These are phyloP conservation scores for Rugosomyces carneus DNA, from an alignment of 1,284 basidiomycete species.

Conservation along the genomic window DNA sequence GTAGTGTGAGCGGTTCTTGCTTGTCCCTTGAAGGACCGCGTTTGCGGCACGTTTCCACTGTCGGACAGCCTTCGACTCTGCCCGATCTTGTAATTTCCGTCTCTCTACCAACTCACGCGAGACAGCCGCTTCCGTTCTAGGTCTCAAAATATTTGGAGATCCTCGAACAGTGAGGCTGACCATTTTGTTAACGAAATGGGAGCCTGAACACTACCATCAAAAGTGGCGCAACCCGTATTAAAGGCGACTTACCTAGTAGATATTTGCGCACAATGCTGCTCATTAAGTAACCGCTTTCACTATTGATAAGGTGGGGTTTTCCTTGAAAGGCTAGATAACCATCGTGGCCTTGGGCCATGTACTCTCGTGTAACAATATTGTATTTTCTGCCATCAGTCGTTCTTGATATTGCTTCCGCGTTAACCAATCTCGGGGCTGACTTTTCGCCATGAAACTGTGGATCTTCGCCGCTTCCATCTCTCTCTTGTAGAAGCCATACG, in stretches of 20 bases:
- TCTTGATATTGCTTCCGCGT: slow-evolving; percentile 51
- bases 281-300: slow-evolving; percentile 81
- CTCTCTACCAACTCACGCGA: slow-evolving; percentile 34
- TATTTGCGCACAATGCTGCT: slow-evolving; percentile 81
- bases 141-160: slow-evolving; percentile 29
- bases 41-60: slow-evolving; percentile 45
- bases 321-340: slow-evolving; percentile 72
- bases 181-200: slow-evolving; percentile 62
- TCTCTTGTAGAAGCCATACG: slow-evolving; percentile 58
- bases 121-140: slow-evolving; percentile 38
- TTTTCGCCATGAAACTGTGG: slow-evolving; percentile 32
- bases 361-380: slow-evolving; percentile 72
- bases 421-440: slow-evolving; percentile 34
- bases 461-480: slow-evolving; percentile 33
- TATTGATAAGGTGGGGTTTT: slow-evolving; percentile 70
- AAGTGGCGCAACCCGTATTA: neutral
- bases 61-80: slow-evolving; percentile 25
- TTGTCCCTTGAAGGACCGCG: slow-evolving; percentile 41
- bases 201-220: slow-evolving; percentile 34
- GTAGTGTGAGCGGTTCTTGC: slow-evolving; percentile 45
- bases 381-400: slow-evolving; percentile 57
- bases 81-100: slow-evolving; percentile 19
- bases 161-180: slow-evolving; percentile 30
- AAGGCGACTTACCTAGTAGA: slow-evolving; percentile 59
- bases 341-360: slow-evolving; percentile 76